phyloP scores from a whole-genome alignment of 1,139 yeast species.

The Yamadazyma mexicana region DNA sequence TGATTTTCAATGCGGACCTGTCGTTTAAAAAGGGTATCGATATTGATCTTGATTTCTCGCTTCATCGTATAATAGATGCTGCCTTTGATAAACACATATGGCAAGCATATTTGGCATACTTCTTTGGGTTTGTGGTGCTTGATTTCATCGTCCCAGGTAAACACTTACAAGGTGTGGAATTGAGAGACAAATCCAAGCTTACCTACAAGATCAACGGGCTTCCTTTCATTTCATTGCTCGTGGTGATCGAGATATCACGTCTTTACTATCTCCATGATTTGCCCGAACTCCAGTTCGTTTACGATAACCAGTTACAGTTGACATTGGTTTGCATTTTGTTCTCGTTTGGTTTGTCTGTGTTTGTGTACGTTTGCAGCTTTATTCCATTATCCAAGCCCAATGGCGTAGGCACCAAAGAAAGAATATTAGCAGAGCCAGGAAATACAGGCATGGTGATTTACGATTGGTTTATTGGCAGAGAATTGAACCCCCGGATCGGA shows the following conservation, averaged over 20 bases:
- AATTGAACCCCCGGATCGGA: conserved; percentile 88
- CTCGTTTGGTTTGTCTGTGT: conserved; percentile 60
- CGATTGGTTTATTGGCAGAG: conserved; percentile 98
- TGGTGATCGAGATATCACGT: conserved; percentile 51
- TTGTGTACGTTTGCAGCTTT: conserved; percentile 69
- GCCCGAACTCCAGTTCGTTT: conserved; percentile 80
- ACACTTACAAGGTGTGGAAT: conserved; percentile 58
- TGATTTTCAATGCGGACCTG: conserved; percentile 51
- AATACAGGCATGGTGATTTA: conserved; percentile 74
- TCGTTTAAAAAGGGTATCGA: conserved; percentile 52
- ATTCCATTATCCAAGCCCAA: conserved; percentile 53
- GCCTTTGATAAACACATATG: conserved; percentile 50
- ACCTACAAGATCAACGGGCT: conserved; percentile 82
- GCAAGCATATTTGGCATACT: conserved; percentile 75
- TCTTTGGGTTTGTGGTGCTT: conserved; percentile 57
- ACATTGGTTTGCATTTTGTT: conserved; percentile 63
- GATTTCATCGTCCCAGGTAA: conserved; percentile 79
- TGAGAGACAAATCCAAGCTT: conserved; percentile 75
- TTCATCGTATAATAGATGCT: conserved; percentile 16
- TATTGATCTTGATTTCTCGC: conserved; percentile 31
- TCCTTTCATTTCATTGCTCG: conserved; percentile 50
- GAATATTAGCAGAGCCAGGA: conserved; percentile 82
- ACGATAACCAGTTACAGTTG: conserved; percentile 65
- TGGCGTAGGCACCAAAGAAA: conserved; percentile 58
- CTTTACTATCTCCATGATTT: conserved; percentile 30